phyloP scores from a whole-genome alignment of 495 filamentous ascomycete genomes.

The Trichoderma orchidacearum region DNA sequence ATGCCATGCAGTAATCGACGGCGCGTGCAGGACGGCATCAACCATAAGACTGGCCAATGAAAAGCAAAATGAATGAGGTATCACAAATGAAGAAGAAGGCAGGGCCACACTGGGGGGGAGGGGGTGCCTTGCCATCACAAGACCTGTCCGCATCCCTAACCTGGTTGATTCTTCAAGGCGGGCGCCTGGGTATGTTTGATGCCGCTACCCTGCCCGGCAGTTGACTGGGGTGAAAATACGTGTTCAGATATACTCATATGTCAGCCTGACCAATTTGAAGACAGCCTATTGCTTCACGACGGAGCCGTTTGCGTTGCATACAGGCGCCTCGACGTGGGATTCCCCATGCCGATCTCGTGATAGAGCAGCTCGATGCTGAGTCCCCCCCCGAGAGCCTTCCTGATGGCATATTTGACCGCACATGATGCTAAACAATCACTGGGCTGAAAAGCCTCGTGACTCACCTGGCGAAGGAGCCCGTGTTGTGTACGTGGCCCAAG shows the following conservation, averaged over 20 bases:
- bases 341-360: background rate
- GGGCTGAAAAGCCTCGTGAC: background rate
- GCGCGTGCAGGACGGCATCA: too few relatives aligned
- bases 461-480: background rate
- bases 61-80: background rate
- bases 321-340: background rate
- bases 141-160: background rate
- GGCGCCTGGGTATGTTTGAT: background rate
- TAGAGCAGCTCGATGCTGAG: background rate
- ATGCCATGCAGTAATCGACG: too few relatives aligned
- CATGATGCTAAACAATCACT: background rate
- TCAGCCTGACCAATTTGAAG: background rate
- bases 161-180: background rate
- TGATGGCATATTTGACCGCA: background rate
- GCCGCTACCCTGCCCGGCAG: background rate
- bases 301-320: background rate
- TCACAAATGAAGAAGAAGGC: background rate
- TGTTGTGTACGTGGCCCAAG: background rate
- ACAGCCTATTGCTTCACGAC: background rate
- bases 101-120: background rate
- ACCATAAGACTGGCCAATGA: too few relatives aligned
- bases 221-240: background rate
- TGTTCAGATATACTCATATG: background rate
- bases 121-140: background rate
- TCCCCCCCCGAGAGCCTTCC: background rate